phyloP scores from a whole-genome alignment of 768 basidiomycete genomes.

The Dendrothele bispora region DNA sequence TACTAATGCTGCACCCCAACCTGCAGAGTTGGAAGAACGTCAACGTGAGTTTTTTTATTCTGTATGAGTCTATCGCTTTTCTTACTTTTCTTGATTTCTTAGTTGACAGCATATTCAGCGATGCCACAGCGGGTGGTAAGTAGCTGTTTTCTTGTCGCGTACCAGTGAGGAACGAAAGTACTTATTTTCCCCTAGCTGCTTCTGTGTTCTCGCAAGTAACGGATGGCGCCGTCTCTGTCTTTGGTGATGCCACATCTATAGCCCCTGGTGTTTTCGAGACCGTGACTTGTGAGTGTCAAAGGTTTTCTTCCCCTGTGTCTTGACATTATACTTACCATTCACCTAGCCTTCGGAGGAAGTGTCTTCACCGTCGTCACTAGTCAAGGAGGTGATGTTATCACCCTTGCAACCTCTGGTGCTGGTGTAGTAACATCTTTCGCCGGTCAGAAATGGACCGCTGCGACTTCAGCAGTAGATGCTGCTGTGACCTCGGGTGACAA shows the following conservation, averaged over 20 bases:
- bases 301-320: no score
- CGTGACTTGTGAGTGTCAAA: constrained; percentile 6
- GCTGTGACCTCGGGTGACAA: constrained; percentile 2
- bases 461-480: constrained; percentile 16
- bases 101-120: no score
- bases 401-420: constrained; percentile 33
- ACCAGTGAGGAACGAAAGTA: no score
- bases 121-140: no score
- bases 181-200: no score
- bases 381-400: constrained; percentile 41
- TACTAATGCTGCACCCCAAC: no score
- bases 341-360: constrained; percentile 31
- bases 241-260: constrained; percentile 3
- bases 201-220: constrained; percentile 1
- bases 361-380: constrained; percentile 36
- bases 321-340: neutral
- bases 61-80: no score
- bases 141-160: no score
- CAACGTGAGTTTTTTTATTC: no score
- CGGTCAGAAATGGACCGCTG: constrained; percentile 34
- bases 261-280: constrained; percentile 5
- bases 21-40: no score
- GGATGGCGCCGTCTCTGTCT: neutral
- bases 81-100: no score
- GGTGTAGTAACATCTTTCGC: constrained; percentile 36